Evolutionary conservation across 805 yeast species (phyloP).

Genomic region (Pichia ethanolica): DNA sequence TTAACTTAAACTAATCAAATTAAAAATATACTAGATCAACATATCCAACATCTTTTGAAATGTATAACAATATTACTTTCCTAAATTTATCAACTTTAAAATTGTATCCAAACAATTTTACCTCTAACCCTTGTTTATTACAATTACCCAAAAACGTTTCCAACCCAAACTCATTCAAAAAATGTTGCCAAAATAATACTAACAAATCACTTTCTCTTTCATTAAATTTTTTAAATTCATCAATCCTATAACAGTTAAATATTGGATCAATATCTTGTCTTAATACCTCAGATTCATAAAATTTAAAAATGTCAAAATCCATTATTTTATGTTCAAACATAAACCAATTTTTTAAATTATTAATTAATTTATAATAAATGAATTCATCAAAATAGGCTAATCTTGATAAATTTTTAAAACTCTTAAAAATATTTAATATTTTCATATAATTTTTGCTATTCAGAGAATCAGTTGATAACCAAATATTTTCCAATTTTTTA

Average conservation of each 20-base stretch:
- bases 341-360: slow-evolving; percentile 21
- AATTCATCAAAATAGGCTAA: slow-evolving; percentile 20
- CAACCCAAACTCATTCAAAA: slow-evolving; percentile 13
- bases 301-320: slow-evolving; percentile 14
- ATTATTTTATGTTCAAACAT: slow-evolving; percentile 14
- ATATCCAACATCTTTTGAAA: slow-evolving; percentile 16
- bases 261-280: slow-evolving; percentile 15
- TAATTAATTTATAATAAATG: slow-evolving; percentile 14
- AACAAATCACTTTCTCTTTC: slow-evolving; percentile 14
- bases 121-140: slow-evolving; percentile 1
- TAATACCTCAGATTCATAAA: slow-evolving; percentile 15
- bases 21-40: slow-evolving; percentile 17
- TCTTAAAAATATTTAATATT: slow-evolving; percentile 6
- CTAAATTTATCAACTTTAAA: slow-evolving; percentile 14
- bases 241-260: slow-evolving; percentile 14
- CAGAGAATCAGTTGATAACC: slow-evolving; percentile 17
- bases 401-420: slow-evolving; percentile 7
- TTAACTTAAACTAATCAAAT: neutral
- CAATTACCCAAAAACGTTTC: slow-evolving; percentile 3
- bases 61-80: slow-evolving; percentile 17
- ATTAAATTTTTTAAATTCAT: slow-evolving; percentile 16
- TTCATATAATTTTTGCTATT: slow-evolving; percentile 10
- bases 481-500: slow-evolving; percentile 8
- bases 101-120: slow-evolving; percentile 23
- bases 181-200: slow-evolving; percentile 20